A percentile compares a stretch with the other conserved stretches of the same genome.
These are phyloP conservation scores for Candida sp. DNA, from an alignment of 1,139 yeast genomes.

Conservation along the genomic window DNA sequence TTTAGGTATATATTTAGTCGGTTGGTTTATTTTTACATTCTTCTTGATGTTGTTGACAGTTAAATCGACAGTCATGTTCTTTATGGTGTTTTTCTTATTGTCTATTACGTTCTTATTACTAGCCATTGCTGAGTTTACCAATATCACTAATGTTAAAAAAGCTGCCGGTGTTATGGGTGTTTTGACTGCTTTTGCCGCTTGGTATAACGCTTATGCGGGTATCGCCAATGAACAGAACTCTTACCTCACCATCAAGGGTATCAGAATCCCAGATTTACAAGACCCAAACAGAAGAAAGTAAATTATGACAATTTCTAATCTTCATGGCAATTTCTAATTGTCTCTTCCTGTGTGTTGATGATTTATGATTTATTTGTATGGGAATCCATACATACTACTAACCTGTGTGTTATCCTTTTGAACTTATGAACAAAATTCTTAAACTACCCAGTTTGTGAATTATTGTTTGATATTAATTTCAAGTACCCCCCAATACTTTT, in stretches of 20 bases:
- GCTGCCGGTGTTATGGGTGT: constrained; percentile 85
- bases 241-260: constrained; percentile 55
- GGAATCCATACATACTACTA: too few relatives aligned
- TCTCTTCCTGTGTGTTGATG: too few relatives aligned
- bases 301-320: too few relatives aligned
- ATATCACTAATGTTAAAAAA: constrained; percentile 31
- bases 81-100: constrained; percentile 61
- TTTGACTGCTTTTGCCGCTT: constrained; percentile 75
- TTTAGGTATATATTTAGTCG: constrained; percentile 69
- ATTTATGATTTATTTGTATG: too few relatives aligned
- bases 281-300: constrained; percentile 7
- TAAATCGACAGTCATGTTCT: constrained; percentile 79
- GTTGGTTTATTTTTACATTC: constrained; percentile 79
- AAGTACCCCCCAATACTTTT: background rate
- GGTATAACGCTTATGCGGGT: constrained; percentile 95
- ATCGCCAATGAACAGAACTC: constrained; percentile 70
- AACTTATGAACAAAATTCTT: background rate
- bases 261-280: constrained; percentile 42
- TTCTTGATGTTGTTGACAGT: constrained; percentile 65
- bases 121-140: constrained; percentile 51
- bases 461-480: too few relatives aligned
- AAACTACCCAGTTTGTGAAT: background rate
- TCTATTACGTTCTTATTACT: constrained; percentile 66
- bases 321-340: too few relatives aligned
- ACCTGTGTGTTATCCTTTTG: background rate